phyloP scores from a whole-genome alignment of 1,284 basidiomycete species.

The Cutaneotrichosporon sp. region DNA sequence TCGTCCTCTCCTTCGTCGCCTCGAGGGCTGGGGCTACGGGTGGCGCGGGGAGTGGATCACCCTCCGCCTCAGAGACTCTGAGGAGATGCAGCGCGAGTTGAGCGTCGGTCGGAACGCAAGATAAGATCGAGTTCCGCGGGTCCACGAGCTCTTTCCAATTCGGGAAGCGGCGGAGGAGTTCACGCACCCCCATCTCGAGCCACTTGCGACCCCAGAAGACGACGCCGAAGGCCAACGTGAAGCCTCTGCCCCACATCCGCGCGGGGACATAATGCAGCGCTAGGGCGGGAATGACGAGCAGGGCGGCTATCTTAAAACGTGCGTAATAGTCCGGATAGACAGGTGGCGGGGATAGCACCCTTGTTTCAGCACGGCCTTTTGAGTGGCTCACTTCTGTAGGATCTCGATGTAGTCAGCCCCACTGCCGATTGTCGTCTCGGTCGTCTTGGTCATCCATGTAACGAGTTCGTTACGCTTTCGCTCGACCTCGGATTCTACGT shows the following conservation, averaged over 20 bases:
- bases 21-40: conserved; percentile 39
- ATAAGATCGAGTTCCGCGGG: conserved; percentile 54
- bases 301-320: conserved; percentile 51
- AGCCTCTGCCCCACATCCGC: conserved; percentile 54
- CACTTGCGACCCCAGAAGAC: conserved; percentile 60
- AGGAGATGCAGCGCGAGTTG: conserved; percentile 60
- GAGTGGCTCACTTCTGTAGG: conserved; percentile 48
- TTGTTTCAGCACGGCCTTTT: conserved; percentile 38
- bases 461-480: conserved; percentile 53
- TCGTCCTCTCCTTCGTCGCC: conserved; percentile 8
- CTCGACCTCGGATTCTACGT: conserved; percentile 47
- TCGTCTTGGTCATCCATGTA: conserved; percentile 48
- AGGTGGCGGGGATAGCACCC: conserved; percentile 50
- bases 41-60: conserved; percentile 48
- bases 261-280: conserved; percentile 55
- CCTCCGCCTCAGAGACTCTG: conserved; percentile 56
- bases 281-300: conserved; percentile 51
- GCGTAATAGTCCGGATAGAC: conserved; percentile 51
- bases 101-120: conserved; percentile 60
- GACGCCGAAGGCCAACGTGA: conserved; percentile 57
- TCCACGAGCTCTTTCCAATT: conserved; percentile 56
- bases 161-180: conserved; percentile 56
- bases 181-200: conserved; percentile 53
- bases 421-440: conserved; percentile 50
- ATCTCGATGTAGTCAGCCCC: conserved; percentile 52